Evolutionary conservation across 306 rosid genomes (phyloP).

Genomic region (Purshia tridentata): DNA sequence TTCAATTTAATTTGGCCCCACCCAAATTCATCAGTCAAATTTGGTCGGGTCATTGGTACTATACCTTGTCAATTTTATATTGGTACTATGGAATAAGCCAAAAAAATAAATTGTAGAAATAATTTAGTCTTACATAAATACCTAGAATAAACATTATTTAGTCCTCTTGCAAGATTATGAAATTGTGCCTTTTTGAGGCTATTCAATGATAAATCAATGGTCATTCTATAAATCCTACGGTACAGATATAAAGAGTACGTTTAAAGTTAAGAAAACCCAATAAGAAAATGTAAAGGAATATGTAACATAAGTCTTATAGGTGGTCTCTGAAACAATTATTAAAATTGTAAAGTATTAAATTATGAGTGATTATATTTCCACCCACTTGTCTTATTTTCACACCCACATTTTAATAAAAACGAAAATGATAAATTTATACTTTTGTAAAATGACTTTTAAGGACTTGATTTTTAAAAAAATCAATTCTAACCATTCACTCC

Average conservation of each 20-base stretch:
- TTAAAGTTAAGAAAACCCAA: too few relatives aligned
- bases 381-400: too few relatives aligned
- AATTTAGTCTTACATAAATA: background rate
- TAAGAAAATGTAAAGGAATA: background rate
- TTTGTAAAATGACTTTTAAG: too few relatives aligned
- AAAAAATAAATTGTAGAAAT: background rate
- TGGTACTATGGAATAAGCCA: slow-evolving; percentile 2
- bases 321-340: too few relatives aligned
- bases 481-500: too few relatives aligned
- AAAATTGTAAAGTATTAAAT: too few relatives aligned
- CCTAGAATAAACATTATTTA: background rate
- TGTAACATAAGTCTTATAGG: background rate
- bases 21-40: background rate
- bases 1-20: slow-evolving; percentile 4
- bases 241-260: background rate
- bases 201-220: background rate
- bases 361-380: too few relatives aligned
- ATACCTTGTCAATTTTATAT: background rate
- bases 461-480: too few relatives aligned
- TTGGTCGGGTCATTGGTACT: background rate
- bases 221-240: background rate
- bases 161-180: background rate
- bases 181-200: slow-evolving; percentile 10
- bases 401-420: too few relatives aligned
- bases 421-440: too few relatives aligned